Conservation (phyloP, 176 grass and related monocot genomes). For the Carex kokanica region DNA sequence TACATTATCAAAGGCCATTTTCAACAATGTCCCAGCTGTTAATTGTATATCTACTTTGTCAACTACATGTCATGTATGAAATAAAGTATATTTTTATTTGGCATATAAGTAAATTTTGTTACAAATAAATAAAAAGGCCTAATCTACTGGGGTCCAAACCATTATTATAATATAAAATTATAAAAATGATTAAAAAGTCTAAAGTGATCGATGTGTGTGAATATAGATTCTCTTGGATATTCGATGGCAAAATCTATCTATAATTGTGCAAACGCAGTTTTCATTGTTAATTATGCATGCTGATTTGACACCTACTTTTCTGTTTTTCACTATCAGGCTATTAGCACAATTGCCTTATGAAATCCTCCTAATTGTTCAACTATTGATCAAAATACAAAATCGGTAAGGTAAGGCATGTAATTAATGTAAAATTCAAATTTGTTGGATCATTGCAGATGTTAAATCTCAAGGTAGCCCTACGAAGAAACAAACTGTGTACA, state of each 20-base stretch:
- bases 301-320: not conserved
- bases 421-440: not conserved
- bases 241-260: not conserved
- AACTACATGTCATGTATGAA: not conserved
- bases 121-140: not conserved
- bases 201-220: not conserved
- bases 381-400: not conserved
- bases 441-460: conserved; percentile 36
- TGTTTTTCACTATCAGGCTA: not conserved
- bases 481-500: conserved; percentile 29
- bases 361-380: not conserved
- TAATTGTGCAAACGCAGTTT: not conserved
- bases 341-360: not conserved
- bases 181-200: not conserved
- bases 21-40: not conserved
- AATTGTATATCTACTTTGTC: not conserved
- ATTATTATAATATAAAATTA: not conserved
- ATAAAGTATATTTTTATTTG: not conserved
- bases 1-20: not conserved
- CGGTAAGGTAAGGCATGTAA: not conserved
- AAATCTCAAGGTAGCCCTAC: conserved; percentile 50
- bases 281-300: not conserved
- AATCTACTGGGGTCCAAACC: not conserved
- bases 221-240: not conserved
- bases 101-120: not conserved